Conservation (phyloP, 2,329 filamentous ascomycete genomes). For the Lojkania enalia region DNA sequence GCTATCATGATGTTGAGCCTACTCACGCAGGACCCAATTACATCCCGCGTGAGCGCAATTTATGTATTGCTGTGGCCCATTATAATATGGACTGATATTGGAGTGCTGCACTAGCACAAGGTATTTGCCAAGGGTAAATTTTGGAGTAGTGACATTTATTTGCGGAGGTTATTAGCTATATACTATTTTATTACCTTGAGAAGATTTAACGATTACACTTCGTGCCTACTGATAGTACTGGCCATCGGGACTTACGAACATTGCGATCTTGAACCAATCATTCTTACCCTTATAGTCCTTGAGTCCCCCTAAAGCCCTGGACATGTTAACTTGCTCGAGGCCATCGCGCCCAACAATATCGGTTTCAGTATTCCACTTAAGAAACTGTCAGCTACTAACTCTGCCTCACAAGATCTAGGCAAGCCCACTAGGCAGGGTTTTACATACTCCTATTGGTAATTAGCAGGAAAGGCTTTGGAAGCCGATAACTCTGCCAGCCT, state of each 20-base stretch:
- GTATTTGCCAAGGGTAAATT: constrained; percentile 14
- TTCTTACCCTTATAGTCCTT: constrained; percentile 10
- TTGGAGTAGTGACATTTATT: constrained; percentile 14
- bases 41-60: constrained; percentile 3
- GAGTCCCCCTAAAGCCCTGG: neutral
- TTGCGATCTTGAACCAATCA: constrained; percentile 19
- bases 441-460: constrained; percentile 10
- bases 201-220: neutral
- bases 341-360: neutral
- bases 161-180: constrained; percentile 1
- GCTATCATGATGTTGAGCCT: neutral
- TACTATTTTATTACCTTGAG: neutral
- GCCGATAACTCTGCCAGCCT: constrained; percentile 7
- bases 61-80: constrained; percentile 2
- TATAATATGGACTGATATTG: neutral
- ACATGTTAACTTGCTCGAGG: constrained; percentile 6
- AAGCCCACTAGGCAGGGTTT: neutral
- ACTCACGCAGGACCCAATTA: constrained; percentile 1
- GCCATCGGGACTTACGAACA: constrained; percentile 8
- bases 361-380: neutral
- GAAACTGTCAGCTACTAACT: neutral
- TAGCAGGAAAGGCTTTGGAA: constrained; percentile 20
- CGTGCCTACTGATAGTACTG: constrained; percentile 4
- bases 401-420: neutral
- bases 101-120: constrained; percentile 13